Conservation (phyloP, 2,329 filamentous ascomycete species). For the Claviceps monticola region DNA sequence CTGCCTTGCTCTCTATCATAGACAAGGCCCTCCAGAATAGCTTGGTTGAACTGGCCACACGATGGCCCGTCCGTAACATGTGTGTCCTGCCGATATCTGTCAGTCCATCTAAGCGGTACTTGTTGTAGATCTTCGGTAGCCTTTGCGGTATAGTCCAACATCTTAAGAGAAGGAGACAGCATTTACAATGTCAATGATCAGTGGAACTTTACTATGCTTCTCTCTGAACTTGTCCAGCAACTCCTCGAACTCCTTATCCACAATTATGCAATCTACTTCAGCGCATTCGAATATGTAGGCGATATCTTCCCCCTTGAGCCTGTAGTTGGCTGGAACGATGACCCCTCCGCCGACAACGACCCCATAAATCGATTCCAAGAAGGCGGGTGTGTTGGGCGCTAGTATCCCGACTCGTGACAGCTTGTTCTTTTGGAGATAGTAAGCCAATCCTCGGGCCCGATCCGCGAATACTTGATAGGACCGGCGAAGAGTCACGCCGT, state of each 20-base stretch:
- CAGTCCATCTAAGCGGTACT: too few species aligned
- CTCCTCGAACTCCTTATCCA: constrained; percentile 63
- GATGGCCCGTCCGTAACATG: constrained; percentile 61
- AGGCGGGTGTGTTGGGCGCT: constrained; percentile 85
- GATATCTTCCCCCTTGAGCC: constrained; percentile 71
- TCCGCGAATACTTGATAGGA: constrained; percentile 74
- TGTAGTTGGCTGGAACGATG: constrained; percentile 51
- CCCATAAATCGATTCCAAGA: constrained; percentile 80
- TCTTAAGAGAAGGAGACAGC: too few species aligned
- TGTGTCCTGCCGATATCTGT: constrained; percentile 44
- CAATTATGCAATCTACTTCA: constrained; percentile 76
- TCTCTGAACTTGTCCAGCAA: constrained; percentile 55
- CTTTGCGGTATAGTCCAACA: too few species aligned
- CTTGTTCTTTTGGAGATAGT: constrained; percentile 64
- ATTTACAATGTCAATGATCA: constrained; percentile 56
- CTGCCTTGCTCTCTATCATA: constrained; percentile 53
- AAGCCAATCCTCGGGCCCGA: constrained; percentile 74
- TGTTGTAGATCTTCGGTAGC: too few species aligned
- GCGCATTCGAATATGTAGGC: constrained; percentile 80
- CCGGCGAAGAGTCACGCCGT: constrained; percentile 58
- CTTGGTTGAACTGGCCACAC: constrained; percentile 69
- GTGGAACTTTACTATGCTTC: constrained; percentile 45
- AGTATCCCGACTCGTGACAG: constrained; percentile 73
- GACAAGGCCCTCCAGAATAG: constrained; percentile 64
- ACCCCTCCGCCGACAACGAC: constrained; percentile 70